Evolutionary conservation across 140 eudicot species (phyloP).

Genomic region (Stevia rebaudiana): DNA sequence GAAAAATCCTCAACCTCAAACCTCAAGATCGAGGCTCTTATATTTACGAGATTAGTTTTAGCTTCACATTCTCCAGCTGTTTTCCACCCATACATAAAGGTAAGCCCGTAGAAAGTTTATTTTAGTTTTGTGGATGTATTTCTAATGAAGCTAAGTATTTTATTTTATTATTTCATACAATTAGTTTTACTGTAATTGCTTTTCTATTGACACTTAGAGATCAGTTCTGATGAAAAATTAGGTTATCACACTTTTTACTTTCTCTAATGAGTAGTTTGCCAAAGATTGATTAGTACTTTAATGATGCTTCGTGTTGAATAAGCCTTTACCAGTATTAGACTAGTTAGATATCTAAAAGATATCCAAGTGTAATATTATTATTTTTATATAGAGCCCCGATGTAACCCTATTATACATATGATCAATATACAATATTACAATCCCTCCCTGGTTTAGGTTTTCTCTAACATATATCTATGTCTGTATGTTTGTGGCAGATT

Average conservation of each 20-base stretch:
- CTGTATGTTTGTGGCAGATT: too few relatives aligned
- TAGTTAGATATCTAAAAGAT: too few relatives aligned
- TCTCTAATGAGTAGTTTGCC: not conserved
- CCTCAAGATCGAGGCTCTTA: slow-evolving; percentile 92
- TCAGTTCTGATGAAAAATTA: not conserved
- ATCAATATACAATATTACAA: too few relatives aligned
- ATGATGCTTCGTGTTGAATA: not conserved
- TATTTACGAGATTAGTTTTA: slow-evolving; percentile 81
- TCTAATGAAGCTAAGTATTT: not conserved
- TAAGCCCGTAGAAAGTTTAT: slow-evolving; percentile 20
- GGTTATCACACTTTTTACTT: not conserved
- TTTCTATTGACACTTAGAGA: not conserved
- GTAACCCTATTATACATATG: too few relatives aligned
- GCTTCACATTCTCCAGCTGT: slow-evolving; percentile 95
- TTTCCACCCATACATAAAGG: slow-evolving; percentile 94
- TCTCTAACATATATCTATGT: not conserved
- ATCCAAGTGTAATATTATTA: too few relatives aligned
- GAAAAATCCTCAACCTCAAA: slow-evolving; percentile 95
- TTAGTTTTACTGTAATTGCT: not conserved
- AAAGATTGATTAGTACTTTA: not conserved
- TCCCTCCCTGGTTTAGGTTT: too few relatives aligned
- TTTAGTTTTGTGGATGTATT: not conserved
- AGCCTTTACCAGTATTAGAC: not conserved
- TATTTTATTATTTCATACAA: not conserved
- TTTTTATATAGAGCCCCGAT: too few relatives aligned